Percentiles rank a stretch among this genome's conserved stretches.
phyloP scores from a whole-genome alignment of 129 eudicot genomes.

The Escallonia herrerae region DNA sequence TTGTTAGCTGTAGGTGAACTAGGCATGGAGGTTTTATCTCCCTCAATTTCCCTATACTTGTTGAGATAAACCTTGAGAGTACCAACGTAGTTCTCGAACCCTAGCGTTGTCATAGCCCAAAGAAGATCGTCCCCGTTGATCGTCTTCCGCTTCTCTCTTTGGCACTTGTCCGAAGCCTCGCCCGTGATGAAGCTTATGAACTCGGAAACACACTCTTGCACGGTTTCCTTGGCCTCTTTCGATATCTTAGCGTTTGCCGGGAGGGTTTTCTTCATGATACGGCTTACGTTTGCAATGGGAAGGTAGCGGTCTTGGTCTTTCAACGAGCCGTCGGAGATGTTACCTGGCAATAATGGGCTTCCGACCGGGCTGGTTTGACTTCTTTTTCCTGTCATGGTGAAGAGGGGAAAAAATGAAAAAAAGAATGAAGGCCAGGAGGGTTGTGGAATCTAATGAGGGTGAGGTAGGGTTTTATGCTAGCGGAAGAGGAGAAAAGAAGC shows the following conservation, averaged over 20 bases:
- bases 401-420: not conserved
- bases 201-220: constrained; percentile 74
- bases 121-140: constrained; percentile 67
- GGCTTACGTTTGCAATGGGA: constrained; percentile 64
- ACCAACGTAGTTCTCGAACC: constrained; percentile 56
- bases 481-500: constrained; percentile 10
- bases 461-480: constrained; percentile 19
- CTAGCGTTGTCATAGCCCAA: constrained; percentile 76
- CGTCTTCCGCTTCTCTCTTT: constrained; percentile 66
- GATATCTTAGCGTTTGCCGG: constrained; percentile 69
- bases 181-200: constrained; percentile 70
- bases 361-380: no score
- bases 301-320: constrained; percentile 49
- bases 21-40: constrained; percentile 1
- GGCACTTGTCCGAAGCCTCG: constrained; percentile 71
- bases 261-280: constrained; percentile 69
- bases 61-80: constrained; percentile 42
- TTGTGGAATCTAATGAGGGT: constrained; percentile 15
- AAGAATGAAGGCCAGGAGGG: not conserved
- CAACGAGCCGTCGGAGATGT: constrained; percentile 24
- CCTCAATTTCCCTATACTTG: constrained; percentile 34
- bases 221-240: constrained; percentile 68
- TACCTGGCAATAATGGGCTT: not conserved
- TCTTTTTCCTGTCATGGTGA: constrained; percentile 11
- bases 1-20: not conserved